phyloP scores from a whole-genome alignment of 305 asterid species.

The Solanum hybrid region DNA sequence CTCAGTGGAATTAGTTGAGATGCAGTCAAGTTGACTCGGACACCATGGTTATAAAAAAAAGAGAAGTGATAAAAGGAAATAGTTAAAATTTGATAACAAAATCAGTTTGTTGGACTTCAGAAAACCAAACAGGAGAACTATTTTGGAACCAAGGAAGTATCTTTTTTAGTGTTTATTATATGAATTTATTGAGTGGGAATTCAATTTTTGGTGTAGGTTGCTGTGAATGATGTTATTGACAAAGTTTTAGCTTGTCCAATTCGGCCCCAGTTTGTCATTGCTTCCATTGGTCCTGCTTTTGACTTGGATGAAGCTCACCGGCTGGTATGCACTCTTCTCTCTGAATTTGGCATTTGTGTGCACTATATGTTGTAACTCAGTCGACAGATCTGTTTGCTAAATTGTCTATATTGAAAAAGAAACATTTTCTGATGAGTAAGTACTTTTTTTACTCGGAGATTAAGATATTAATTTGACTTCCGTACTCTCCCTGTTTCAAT shows the following conservation, averaged over 20 bases:
- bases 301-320: background rate
- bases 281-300: background rate
- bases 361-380: background rate
- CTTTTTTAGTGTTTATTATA: background rate
- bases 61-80: background rate
- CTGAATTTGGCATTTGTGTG: background rate
- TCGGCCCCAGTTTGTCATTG: constrained; percentile 3
- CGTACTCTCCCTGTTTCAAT: background rate
- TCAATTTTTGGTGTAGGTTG: background rate
- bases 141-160: background rate
- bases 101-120: background rate
- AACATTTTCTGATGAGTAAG: background rate
- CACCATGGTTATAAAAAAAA: background rate
- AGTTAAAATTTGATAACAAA: background rate
- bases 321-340: background rate
- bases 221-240: background rate
- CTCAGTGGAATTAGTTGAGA: background rate
- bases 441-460: background rate
- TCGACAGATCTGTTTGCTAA: background rate
- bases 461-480: background rate
- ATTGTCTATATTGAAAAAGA: background rate
- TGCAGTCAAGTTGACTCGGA: background rate
- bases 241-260: background rate
- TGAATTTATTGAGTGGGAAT: background rate
- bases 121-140: background rate